Conservation (phyloP, 352 stramenopile genomes). For the Phytophthora sojae region DNA sequence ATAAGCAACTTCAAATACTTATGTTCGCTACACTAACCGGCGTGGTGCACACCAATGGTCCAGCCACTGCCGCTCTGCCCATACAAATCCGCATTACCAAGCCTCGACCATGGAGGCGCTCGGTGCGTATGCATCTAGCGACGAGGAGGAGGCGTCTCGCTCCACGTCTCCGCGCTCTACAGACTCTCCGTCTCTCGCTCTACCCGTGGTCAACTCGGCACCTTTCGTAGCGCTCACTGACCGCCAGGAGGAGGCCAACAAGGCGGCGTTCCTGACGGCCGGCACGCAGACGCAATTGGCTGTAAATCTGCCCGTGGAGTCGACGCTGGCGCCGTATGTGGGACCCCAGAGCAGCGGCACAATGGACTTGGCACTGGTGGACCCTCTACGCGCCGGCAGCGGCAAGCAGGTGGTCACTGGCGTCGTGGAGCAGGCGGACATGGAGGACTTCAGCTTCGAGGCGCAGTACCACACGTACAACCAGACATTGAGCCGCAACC, state of each 20-base stretch:
- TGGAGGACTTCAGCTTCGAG: constrained; percentile 86
- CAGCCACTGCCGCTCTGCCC: neutral
- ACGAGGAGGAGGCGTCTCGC: constrained; percentile 38
- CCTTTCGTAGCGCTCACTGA: constrained; percentile 47
- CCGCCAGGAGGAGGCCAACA: constrained; percentile 37
- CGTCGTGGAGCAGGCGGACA: constrained; percentile 69
- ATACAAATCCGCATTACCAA: neutral
- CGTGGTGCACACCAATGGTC: neutral
- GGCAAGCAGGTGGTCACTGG: constrained; percentile 83
- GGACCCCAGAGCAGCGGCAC: constrained; percentile 38
- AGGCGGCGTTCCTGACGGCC: constrained; percentile 48
- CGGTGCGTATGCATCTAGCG: constrained; percentile 57
- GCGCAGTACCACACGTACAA: constrained; percentile 86
- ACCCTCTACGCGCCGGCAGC: constrained; percentile 50
- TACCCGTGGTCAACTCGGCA: constrained; percentile 66
- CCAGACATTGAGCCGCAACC: constrained; percentile 42
- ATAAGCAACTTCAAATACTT: constrained; percentile 14
- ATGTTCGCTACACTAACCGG: neutral
- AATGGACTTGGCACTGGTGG: constrained; percentile 16
- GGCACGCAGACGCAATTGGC: constrained; percentile 52
- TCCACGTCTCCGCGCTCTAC: constrained; percentile 11
- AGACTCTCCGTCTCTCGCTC: constrained; percentile 19
- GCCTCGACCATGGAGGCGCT: constrained; percentile 52
- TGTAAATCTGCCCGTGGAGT: constrained; percentile 74
- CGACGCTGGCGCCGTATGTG: constrained; percentile 63